A percentile compares a stretch with the other conserved stretches of the same genome.
Evolutionary conservation across 106 monocot species (phyloP).

Genomic region (Acorus gramineus): DNA sequence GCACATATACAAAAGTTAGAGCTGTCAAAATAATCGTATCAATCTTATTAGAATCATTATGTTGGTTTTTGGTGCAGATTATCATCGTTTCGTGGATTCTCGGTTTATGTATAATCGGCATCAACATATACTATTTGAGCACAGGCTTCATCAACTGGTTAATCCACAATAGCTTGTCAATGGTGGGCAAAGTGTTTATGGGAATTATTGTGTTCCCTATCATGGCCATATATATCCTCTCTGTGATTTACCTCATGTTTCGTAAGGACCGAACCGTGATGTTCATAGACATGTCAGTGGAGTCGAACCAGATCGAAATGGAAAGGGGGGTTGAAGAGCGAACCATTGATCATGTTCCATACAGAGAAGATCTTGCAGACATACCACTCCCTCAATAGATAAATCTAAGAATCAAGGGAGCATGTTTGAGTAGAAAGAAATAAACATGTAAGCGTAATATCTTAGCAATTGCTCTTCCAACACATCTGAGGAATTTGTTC

Average conservation of each 20-base stretch:
- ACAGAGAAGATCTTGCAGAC: constrained; percentile 49
- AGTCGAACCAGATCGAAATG: constrained; percentile 11
- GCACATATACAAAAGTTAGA: too few relatives aligned
- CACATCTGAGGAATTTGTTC: too few relatives aligned
- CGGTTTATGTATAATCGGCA: constrained; percentile 43
- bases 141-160: constrained; percentile 57
- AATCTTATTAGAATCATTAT: too few relatives aligned
- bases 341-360: constrained; percentile 16
- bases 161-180: constrained; percentile 47
- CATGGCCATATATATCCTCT: constrained; percentile 48
- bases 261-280: constrained; percentile 46
- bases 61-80: too few relatives aligned
- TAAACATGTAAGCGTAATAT: too few relatives aligned
- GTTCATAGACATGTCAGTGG: constrained; percentile 12
- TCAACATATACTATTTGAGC: constrained; percentile 74
- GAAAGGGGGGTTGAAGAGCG: constrained; percentile 23
- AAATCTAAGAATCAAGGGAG: background rate
- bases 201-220: constrained; percentile 70
- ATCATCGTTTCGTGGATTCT: constrained; percentile 46
- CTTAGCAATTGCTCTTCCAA: too few relatives aligned
- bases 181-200: constrained; percentile 34
- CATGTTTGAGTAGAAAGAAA: too few relatives aligned
- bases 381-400: constrained; percentile 39
- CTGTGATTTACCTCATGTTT: constrained; percentile 45
- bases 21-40: too few relatives aligned